Evolutionary conservation across 345 rosid species (phyloP), one percentile per base, ranked within the genome.

Genomic region (Lumnitzera littorea): DNA sequence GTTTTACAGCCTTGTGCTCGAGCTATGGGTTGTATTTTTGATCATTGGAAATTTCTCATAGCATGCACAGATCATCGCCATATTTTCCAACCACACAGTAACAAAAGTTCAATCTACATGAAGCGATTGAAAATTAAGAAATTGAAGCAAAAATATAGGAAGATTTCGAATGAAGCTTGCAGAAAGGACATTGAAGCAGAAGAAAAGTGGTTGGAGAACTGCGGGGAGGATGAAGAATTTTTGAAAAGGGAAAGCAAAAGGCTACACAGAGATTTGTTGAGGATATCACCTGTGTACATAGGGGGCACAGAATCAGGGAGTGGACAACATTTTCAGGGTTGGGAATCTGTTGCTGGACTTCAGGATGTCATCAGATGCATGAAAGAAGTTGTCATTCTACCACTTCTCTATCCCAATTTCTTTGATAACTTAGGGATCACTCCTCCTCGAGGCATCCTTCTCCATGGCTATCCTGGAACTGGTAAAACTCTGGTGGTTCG

Each of bases 281-380:
- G 99, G 84, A 89, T 94, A 69, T 85, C 97, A 57, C 99, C 99
- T 67, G 91, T 81, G 62, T 94, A 94, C 65, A 88, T 94, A 51
- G 99, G 99, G 51, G 97, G 99, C 50, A 60, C 82, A 50, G 76
- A 79, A 24, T 62, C 82, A 63, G 96, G 80, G 53, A 57, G 65
- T 66, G 82, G 74, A 63, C 84, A 78, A 73, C 67, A 57, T 59
- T 82, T 71, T 69, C 88, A 83, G 69, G 99, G 96, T 56, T 94
- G 97, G 97, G 99, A 90, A 67, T 94, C 99, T 67, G 97, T 94
- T 79, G 97, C 99, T 67, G 97, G 99, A 59, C 96, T 94, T 72
- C 88, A 86, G 70, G 84, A 80, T 80, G 99, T 94, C 58, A 83
- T 91, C 59, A 82, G 72, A 61, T 90, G 97, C 69, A 81, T 94